These are phyloP conservation scores for Excoecaria cochinchinensis DNA, from an alignment of 345 rosid genomes.

Conservation along the genomic window DNA sequence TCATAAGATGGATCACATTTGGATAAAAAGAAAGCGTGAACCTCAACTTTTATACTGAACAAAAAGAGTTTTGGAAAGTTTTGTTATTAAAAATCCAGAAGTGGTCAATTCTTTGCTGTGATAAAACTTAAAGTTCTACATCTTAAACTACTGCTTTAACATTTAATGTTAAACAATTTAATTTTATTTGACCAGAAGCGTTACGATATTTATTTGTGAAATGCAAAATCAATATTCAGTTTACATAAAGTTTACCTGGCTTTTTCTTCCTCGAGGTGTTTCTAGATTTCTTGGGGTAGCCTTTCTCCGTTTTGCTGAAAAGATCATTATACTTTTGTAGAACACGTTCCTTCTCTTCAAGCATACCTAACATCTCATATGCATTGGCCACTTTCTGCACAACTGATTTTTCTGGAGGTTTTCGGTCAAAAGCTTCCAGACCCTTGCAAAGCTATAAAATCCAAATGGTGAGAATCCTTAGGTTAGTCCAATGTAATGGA, in stretches of 20 bases:
- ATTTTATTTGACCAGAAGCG: background rate
- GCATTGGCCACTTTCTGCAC: conserved; percentile 80
- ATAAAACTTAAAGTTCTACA: background rate
- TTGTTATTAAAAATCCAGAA: background rate
- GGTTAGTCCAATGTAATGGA: conserved; percentile 7
- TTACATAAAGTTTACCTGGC: conserved; percentile 28
- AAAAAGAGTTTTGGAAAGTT: background rate
- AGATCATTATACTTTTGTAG: conserved; percentile 58
- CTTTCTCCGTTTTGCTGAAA: conserved; percentile 20
- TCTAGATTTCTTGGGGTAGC: conserved; percentile 28
- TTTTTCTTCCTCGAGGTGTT: conserved; percentile 37
- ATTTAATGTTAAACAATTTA: background rate
- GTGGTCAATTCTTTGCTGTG: background rate
- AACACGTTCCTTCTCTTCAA: conserved; percentile 64
- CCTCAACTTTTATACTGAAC: background rate
- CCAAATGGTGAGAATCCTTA: conserved; percentile 20
- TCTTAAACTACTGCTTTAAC: background rate
- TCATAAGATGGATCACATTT: too few relatives aligned
- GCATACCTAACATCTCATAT: conserved; percentile 63
- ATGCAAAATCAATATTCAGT: background rate
- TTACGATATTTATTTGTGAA: background rate
- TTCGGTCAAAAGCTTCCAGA: conserved; percentile 77
- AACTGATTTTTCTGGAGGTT: conserved; percentile 70
- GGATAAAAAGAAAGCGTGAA: background rate
- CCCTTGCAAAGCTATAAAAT: conserved; percentile 66